Base-by-base conservation (phyloP, 495 filamentous ascomycete genomes). In the Cladorrhinum samala region DNA sequence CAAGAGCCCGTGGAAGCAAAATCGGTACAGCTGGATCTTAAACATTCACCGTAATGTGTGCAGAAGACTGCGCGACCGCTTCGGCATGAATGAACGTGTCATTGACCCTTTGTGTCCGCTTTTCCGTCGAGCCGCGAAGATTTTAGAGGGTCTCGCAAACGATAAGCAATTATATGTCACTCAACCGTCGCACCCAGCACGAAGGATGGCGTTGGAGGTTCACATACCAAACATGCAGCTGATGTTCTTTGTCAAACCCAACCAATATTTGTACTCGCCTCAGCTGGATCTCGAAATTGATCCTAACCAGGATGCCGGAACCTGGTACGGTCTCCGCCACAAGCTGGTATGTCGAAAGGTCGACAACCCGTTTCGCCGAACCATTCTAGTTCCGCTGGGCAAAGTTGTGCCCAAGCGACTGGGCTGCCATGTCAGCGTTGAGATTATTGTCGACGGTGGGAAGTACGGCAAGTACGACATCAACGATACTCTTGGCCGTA, bases 221-320 rank as follows among this genome's bases (percentile, higher is more conserved):
- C 48, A 71, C 68, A 57, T 72, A 46, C 43, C 54, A 27, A 38
- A 55, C 36, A 9, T 73, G 56, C 72, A 80, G 11, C 52, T 77
- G 14, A 63, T 72, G 2, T 73, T 74, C 40, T 60, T 38, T 9
- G 61, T 59, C 4, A 68, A 74, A 19, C 2, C 9, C 16, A 58
- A 65, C 3, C 30, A 52, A 1, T 44, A 62, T 0, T 71, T 85
- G 6, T 60, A 74, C 46, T 84, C 69, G 14, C 66, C 59, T 27
- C 61, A 67, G 59, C 67, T 71, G 9, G 49, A 63, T 57, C 72
- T 57, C 3, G 71, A 60, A 50, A 66, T 86, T 13, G 71, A 83
- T 27, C 72, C 72, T 1, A 59, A 83, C 39, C 79, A 83, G 19
- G 62, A 71, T 6, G 61, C 64, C 0, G 78, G 78, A 2, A 78